A percentile compares a stretch with the other conserved stretches of the same genome.
Conservation (phyloP, 176 grass and related monocot genomes). For the Triticum monococcum region DNA sequence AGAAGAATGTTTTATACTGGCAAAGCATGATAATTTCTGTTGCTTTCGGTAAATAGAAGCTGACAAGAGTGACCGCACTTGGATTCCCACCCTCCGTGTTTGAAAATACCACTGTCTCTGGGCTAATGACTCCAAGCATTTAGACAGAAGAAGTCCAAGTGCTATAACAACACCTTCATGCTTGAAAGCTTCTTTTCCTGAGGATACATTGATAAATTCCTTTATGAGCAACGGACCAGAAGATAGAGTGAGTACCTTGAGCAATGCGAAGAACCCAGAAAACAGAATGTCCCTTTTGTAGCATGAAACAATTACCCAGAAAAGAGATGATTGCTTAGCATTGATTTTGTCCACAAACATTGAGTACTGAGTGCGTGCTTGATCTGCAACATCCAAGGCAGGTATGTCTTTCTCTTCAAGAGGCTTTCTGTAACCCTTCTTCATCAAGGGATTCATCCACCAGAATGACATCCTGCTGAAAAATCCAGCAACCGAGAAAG, state of each 20-base stretch:
- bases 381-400: constrained; percentile 29
- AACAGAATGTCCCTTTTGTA: constrained; percentile 51
- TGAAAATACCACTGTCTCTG: constrained; percentile 76
- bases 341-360: constrained; percentile 45
- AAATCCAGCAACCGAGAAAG: constrained; percentile 25
- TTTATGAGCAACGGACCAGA: constrained; percentile 59
- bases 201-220: constrained; percentile 57
- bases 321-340: constrained; percentile 34
- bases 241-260: constrained; percentile 61
- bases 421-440: constrained; percentile 52
- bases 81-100: constrained; percentile 54
- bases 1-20: constrained; percentile 52
- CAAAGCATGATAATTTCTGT: constrained; percentile 47
- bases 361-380: constrained; percentile 31
- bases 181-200: constrained; percentile 45
- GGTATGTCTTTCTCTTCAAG: constrained; percentile 66
- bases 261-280: constrained; percentile 60
- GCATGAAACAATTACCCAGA: constrained; percentile 59
- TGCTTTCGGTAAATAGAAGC: constrained; percentile 62
- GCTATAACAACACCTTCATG: constrained; percentile 53
- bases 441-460: constrained; percentile 65
- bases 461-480: constrained; percentile 53
- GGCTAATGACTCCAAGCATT: constrained; percentile 61
- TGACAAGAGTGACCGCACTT: constrained; percentile 57
- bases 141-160: constrained; percentile 50